Evolutionary conservation across 176 grass and related monocot genomes (phyloP), one percentile per base, ranked within the genome.

Genomic region (Tuctoria greenei): DNA sequence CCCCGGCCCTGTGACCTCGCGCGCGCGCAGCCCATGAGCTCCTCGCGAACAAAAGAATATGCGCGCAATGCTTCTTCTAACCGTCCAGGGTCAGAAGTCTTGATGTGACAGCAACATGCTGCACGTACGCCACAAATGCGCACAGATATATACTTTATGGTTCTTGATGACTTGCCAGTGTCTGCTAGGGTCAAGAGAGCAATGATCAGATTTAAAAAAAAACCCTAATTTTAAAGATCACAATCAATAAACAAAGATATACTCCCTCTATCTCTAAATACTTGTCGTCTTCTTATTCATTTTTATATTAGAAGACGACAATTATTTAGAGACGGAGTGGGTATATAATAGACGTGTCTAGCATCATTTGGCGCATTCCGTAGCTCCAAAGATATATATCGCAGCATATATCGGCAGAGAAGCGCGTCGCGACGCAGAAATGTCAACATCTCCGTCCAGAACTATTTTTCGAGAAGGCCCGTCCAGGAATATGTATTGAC

Each of bases 391-490:
- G 10, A 56, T 56, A 20, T 23, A 23, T 56, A 20, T 1, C 26
- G 21, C 55, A 58, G 21, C n/a, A 56, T n/a, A 56, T 10, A 56
- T 25, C 31, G 8, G 23, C 55, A 4, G 8, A 15, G 11, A 26
- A 61, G 40, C 14, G 65, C 39, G 14, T 26, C 64, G 10, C 39
- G 14, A 44, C 64, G 10, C 55, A 44, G 23, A 75, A 8, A 75
- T 61, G 72, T 61, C 72, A 75, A 61, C 18, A 37, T 26, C 71
- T 75, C 15, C 55, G 38, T 74, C 36, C 55, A 61, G 8, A 59
- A n/a, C n/a, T n/a, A n/a, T n/a, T n/a, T n/a, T n/a, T n/a, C n/a
- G n/a, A n/a, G n/a, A n/a, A n/a, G n/a, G n/a, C n/a, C 15, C 55
- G 38, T 74, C 36, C 55, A 61, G 8, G 43, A 18, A 20, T 20